Base-by-base conservation (phyloP, 2,329 filamentous ascomycete genomes). In the Aspergillus fijiensis region DNA sequence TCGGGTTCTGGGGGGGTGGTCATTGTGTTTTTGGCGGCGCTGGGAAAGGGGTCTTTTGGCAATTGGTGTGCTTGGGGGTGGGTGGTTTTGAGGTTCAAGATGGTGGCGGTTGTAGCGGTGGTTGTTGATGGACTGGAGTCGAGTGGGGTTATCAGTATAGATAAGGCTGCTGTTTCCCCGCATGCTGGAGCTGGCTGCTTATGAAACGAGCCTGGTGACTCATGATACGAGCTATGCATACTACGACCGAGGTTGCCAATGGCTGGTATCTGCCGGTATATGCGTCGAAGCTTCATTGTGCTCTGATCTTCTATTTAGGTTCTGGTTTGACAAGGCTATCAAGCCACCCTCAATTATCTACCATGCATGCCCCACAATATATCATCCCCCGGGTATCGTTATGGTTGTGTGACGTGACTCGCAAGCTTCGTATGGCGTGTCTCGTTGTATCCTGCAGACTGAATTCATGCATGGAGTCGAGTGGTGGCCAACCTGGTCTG, bases 11-110 rank as follows among this genome's bases (percentile, higher is more conserved):
- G n/a, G 14, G 35, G 35, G 6, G 14, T 45, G 1, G 39, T 7
- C 39, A 45, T 25, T 61, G 63, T 11, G 63, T 47, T 25, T 66
- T 66, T 10, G 71, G 73, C 74, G 51, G 53, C 65, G 47, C 2
- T 2, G 45, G 27, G 42, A 14, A 7, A 25, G 39, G 25, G 25
- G 16, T 25, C 23, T 12, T 9, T n/a, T 52, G 14, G 12, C 2
- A 29, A 9, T 52, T 29, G 16, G 23, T 33, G 31, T 27, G n/a
- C 5, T 23, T 52, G n/a, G 4, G 11, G 33, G 21, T 21, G 21
- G 12, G 16, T 14, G 39, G 16, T 45, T 7, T 19, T 19, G 39
- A 19, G 19, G 39, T 16, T 7, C 16, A 6, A 16, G 14, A 16
- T 19, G 39, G 16, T 45, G 16, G 16, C n/a, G 6, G 16, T 45